Evolutionary conservation across 768 basidiomycete genomes (phyloP), one percentile per base, ranked within the genome.

Genomic region (Podaxis sp.): DNA sequence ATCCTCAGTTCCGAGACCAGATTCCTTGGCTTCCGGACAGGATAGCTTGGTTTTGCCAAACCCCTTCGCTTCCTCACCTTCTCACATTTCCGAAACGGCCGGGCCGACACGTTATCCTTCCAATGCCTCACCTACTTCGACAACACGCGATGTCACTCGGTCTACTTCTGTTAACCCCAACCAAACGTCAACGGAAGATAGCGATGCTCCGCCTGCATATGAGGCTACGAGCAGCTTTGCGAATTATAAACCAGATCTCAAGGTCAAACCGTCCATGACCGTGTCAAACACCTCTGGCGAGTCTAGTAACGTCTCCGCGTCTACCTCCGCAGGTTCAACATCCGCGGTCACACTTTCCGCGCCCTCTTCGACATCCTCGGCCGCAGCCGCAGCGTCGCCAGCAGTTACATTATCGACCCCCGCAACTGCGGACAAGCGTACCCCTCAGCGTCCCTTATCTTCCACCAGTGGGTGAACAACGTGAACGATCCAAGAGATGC

Each of bases 181-280:
- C 38, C 21, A 23, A 9, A 11, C 11, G 14, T 38, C 46, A 36
- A 36, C 35, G n/a, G 56, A 25, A 11, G 56, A 48, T 50, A 27
- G 18, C 27, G 56, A 57, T 23, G 56, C 36, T 11, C 56, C 56
- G 27, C 56, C 56, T n/a, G 56, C 56, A 16, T 57, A 57, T 10
- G 56, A 50, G 28, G 21, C 23, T 10, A 50, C 46, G 4, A 28
- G 47, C 2, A 57, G 14, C 13, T 57, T 37, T 23, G 56, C 14
- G 9, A 28, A 27, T 18, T 37, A 57, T 37, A 57, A 50, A 27
- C 32, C 56, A 5, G 56, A 57, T 23, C 21, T 48, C 14, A 57
- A 57, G 32, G n/a, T 18, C 37, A 55, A 55, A 50, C 32, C 35
- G 6, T 18, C 35, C 23, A 11, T 36, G 21, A 37, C 56, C 32